phyloP scores from a whole-genome alignment of 2,329 filamentous ascomycete genomes.

The Penicillium sp. region DNA sequence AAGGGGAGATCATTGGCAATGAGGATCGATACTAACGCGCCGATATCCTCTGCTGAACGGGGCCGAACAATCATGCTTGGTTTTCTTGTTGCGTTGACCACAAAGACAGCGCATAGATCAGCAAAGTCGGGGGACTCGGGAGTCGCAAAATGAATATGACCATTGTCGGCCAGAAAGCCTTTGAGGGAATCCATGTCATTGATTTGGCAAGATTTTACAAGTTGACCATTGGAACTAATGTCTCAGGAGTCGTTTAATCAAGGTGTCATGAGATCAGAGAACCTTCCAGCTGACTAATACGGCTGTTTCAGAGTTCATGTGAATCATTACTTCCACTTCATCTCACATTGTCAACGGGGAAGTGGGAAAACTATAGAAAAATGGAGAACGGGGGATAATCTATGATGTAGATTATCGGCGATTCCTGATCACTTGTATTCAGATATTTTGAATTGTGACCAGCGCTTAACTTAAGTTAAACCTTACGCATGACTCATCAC shows the following conservation, averaged over 20 bases:
- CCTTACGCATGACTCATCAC: neutral
- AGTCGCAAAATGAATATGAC: slow-evolving; percentile 10
- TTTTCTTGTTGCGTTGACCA: slow-evolving; percentile 7
- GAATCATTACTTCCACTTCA: no score
- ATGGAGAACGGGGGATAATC: no score
- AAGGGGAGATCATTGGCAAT: slow-evolving; percentile 21
- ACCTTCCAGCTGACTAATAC: no score
- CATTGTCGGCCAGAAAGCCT: slow-evolving; percentile 12
- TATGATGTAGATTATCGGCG: no score
- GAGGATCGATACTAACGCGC: slow-evolving; percentile 18
- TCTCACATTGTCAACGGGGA: no score
- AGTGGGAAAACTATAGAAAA: no score
- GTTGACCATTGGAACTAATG: neutral
- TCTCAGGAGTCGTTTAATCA: neutral
- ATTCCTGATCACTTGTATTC: no score
- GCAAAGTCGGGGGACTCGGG: slow-evolving; percentile 11
- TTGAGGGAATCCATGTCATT: neutral
- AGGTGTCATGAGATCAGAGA: no score
- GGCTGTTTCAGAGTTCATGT: no score
- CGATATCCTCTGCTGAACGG: slow-evolving; percentile 26
- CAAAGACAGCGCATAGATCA: slow-evolving; percentile 8
- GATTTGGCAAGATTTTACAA: neutral
- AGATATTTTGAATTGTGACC: no score
- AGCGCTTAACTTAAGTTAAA: neutral
- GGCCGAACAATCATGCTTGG: slow-evolving; percentile 28